phyloP scores from a whole-genome alignment of 352 stramenopile species.

The Globisporangium orthogonon region DNA sequence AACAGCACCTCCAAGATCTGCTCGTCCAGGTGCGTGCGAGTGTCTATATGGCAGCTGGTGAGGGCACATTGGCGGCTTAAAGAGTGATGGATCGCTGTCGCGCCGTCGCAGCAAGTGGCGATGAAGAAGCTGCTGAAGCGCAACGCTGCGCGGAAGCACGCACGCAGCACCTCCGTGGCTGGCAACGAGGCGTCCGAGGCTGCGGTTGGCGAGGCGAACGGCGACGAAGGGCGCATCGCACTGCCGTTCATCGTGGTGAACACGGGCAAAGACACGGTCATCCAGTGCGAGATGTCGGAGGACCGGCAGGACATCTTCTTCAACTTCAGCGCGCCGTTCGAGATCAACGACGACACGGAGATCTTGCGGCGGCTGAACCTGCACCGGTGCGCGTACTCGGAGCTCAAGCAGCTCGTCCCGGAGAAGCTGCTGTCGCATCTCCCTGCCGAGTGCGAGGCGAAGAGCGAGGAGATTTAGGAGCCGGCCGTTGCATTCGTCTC shows the following conservation, averaged over 20 bases:
- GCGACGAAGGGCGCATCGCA: slow-evolving; percentile 85
- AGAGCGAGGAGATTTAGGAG: slow-evolving; percentile 43
- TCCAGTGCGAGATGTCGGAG: slow-evolving; percentile 96
- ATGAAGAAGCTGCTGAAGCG: slow-evolving; percentile 92
- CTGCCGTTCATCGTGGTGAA: slow-evolving; percentile 97
- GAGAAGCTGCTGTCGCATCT: slow-evolving; percentile 73
- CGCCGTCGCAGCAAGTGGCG: slow-evolving; percentile 75
- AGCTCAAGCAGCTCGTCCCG: slow-evolving; percentile 67
- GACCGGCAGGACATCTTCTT: slow-evolving; percentile 95
- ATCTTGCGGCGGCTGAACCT: slow-evolving; percentile 93
- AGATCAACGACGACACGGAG: slow-evolving; percentile 97
- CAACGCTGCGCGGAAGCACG: slow-evolving; percentile 69
- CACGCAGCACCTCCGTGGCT: background rate
- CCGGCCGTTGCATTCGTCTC: too few relatives aligned
- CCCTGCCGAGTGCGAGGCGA: slow-evolving; percentile 71
- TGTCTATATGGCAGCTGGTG: background rate
- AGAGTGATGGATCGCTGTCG: background rate
- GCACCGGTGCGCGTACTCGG: slow-evolving; percentile 64
- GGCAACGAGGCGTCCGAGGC: slow-evolving; percentile 18
- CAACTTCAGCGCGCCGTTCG: slow-evolving; percentile 95
- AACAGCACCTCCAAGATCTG: slow-evolving; percentile 90
- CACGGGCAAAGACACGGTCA: slow-evolving; percentile 90
- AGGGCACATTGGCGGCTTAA: too few relatives aligned
- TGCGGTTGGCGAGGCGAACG: background rate
- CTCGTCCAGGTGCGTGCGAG: slow-evolving; percentile 63